Evolutionary conservation across 2,329 filamentous ascomycete species (phyloP), one percentile per base, ranked within the genome.

Genomic region (Daldinia sp.): DNA sequence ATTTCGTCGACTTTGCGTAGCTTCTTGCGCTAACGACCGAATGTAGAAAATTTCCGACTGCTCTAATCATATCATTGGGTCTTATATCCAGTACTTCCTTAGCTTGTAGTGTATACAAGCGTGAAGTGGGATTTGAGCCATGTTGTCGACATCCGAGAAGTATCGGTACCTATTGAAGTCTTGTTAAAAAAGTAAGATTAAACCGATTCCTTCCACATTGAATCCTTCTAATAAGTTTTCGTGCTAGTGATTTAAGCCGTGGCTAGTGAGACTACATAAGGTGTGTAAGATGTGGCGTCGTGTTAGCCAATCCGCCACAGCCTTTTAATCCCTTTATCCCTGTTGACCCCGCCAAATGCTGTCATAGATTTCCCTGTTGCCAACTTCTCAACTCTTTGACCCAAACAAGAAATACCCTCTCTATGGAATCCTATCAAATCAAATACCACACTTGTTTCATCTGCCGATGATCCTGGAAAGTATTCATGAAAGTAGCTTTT

Each of bases 321-420:
- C 13, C 11, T 5, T 21, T 32, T 25, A 5, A 8, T 5, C 54
- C 10, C 29, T 3, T 39, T 21, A 13, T 6, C 32, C 29, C 17
- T 35, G 4, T 50, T 39, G 15, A 11, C 60, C n/a, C 63, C 37
- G 64, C 53, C 34, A 10, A 8, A 71, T 72, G 69, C 41, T 58
- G 71, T 72, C 71, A 72, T 73, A 69, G 70, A 72, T 58, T 70
- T 19, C 58, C 50, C 8, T 56, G 37, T 45, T 63, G 35, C 62
- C 62, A 67, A 67, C 17, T 67, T 64, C 47, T 60, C 59, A 59
- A 27, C 17, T 25, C 50, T 48, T 32, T 32, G 10, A n/a, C n/a
- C n/a, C n/a, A 30, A 15, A 64, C 35, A 58, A 58, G 23, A 21
- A 10, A 52, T 43, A 32, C 15, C 45, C 17, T 27, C 21, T 45